These are phyloP conservation scores for Dactylellina parvicollis DNA, from an alignment of 2,329 filamentous ascomycete genomes.

Conservation along the genomic window DNA sequence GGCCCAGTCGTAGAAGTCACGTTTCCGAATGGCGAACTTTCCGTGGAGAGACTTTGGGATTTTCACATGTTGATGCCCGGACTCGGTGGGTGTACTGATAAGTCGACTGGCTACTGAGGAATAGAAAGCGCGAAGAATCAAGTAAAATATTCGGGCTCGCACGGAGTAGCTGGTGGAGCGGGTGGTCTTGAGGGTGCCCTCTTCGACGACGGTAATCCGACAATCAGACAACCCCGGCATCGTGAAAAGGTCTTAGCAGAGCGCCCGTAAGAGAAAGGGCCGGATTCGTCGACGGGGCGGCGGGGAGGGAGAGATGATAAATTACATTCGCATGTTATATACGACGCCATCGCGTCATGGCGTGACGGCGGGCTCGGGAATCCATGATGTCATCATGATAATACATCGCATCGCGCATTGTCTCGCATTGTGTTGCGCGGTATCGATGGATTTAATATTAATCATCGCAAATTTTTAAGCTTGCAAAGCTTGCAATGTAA, in stretches of 20 bases:
- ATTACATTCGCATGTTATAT: no score
- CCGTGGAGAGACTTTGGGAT: constrained; percentile 20
- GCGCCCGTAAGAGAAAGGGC: not conserved
- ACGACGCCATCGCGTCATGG: no score
- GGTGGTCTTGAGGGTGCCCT: constrained; percentile 1
- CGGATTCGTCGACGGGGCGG: no score
- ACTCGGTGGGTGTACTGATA: not conserved
- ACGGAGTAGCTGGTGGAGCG: constrained; percentile 16
- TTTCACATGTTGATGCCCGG: constrained; percentile 17
- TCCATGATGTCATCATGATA: not conserved
- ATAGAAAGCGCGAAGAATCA: constrained; percentile 19
- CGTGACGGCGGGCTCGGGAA: no score
- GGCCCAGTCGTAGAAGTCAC: constrained; percentile 29
- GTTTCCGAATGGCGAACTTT: constrained; percentile 5
- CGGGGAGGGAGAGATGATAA: no score
- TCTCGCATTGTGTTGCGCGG: not conserved
- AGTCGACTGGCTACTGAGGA: not conserved
- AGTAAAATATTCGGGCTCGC: constrained; percentile 13
- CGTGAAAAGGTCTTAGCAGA: not conserved
- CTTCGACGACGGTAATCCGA: not conserved
- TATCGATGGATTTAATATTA: no score
- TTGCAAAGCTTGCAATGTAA: no score
- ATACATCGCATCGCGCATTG: not conserved
- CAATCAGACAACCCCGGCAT: not conserved
- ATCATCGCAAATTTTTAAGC: no score